Conservation (phyloP, 2,329 filamentous ascomycete species). For the Clonostachys solani region DNA sequence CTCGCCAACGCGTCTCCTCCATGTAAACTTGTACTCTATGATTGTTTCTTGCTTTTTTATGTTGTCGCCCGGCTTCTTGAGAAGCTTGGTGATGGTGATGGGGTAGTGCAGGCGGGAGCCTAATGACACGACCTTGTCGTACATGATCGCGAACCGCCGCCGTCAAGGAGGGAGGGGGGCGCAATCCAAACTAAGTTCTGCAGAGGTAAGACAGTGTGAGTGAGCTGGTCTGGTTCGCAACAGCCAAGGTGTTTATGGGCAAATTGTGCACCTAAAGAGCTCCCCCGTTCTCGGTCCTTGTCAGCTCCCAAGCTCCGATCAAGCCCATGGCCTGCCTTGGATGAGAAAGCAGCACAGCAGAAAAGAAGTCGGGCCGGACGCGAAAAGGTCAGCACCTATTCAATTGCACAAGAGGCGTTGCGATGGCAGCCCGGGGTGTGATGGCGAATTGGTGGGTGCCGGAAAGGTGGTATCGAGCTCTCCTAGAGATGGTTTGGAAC, state of each 20-base stretch:
- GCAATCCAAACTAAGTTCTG: not conserved
- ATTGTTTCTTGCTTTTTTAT: conserved; percentile 74
- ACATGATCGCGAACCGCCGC: conserved; percentile 16
- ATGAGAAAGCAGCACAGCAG: too few relatives aligned
- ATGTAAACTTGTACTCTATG: conserved; percentile 84
- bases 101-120: conserved; percentile 78
- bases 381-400: too few relatives aligned
- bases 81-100: conserved; percentile 83
- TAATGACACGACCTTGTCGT: conserved; percentile 40
- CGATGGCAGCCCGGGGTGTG: too few relatives aligned
- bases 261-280: conserved; percentile 2
- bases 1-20: conserved; percentile 72
- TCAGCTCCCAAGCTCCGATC: conserved; percentile 15
- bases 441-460: too few relatives aligned
- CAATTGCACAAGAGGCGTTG: too few relatives aligned
- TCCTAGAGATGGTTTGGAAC: too few relatives aligned
- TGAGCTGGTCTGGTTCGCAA: conserved; percentile 2
- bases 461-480: too few relatives aligned
- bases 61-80: conserved; percentile 70
- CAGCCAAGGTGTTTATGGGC: conserved; percentile 13
- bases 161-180: too few relatives aligned
- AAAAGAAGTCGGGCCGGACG: too few relatives aligned
- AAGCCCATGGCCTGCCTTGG: conserved; percentile 26
- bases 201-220: not conserved
- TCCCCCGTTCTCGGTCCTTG: conserved; percentile 22